Conservation (phyloP, 2,329 filamentous ascomycete genomes). For the Aphanoascus verrucosus region DNA sequence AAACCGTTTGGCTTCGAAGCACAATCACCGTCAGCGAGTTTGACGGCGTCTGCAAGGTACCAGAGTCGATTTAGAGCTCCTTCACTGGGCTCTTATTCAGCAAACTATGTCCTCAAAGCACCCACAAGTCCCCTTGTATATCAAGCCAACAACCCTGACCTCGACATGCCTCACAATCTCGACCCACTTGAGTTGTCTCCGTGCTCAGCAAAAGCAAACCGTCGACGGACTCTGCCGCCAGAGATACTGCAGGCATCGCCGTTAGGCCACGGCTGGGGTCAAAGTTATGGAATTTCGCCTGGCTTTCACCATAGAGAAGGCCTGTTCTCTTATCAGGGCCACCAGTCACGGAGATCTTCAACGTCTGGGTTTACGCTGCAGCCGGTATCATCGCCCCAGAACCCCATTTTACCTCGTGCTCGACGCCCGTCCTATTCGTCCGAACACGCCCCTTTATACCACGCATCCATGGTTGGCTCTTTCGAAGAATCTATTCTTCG, state of each 20-base stretch:
- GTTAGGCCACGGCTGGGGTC: slow-evolving; percentile 21
- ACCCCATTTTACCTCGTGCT: slow-evolving; percentile 16
- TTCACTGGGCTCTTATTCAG: slow-evolving; percentile 60
- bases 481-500: slow-evolving; percentile 95
- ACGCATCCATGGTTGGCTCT: slow-evolving; percentile 92
- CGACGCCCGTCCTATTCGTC: slow-evolving; percentile 60
- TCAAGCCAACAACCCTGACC: slow-evolving; percentile 71
- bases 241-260: slow-evolving; percentile 42
- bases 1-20: background rate
- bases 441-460: slow-evolving; percentile 67
- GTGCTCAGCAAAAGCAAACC: slow-evolving; percentile 40
- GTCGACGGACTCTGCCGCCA: slow-evolving; percentile 64
- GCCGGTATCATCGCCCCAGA: slow-evolving; percentile 37
- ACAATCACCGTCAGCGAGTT: background rate
- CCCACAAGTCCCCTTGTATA: slow-evolving; percentile 90
- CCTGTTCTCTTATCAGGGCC: slow-evolving; percentile 59
- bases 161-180: slow-evolving; percentile 50
- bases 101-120: slow-evolving; percentile 71
- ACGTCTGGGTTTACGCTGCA: slow-evolving; percentile 48
- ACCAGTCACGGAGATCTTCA: slow-evolving; percentile 66
- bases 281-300: slow-evolving; percentile 37
- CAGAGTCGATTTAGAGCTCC: slow-evolving; percentile 40
- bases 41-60: background rate
- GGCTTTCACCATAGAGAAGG: slow-evolving; percentile 47
- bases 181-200: slow-evolving; percentile 43